Evolutionary conservation across 1,139 yeast species (phyloP).

Genomic region (Kluyveromyces sp.): DNA sequence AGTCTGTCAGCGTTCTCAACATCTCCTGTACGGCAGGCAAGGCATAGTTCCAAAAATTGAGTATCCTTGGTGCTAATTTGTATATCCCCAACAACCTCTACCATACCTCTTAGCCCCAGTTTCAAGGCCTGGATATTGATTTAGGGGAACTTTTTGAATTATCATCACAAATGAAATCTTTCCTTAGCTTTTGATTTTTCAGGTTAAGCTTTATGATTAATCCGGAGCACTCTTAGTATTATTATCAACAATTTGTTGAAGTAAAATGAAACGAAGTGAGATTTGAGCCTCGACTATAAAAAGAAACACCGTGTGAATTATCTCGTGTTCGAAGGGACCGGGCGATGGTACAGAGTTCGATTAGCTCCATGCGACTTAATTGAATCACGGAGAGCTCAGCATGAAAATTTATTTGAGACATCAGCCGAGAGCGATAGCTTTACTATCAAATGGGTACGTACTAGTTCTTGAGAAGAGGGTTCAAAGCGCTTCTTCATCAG

Average conservation of each 20-base stretch:
- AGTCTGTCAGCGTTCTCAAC: constrained; percentile 53
- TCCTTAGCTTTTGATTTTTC: too few species aligned
- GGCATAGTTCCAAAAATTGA: constrained; percentile 38
- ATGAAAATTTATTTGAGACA: constrained; percentile 14
- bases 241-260: not conserved
- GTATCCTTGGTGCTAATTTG: constrained; percentile 7
- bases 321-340: too few species aligned
- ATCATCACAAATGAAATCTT: too few species aligned
- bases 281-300: not conserved
- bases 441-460: constrained; percentile 17
- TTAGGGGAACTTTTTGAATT: too few species aligned
- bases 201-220: not conserved
- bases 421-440: constrained; percentile 14
- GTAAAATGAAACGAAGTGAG: not conserved
- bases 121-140: not conserved
- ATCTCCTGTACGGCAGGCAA: constrained; percentile 67
- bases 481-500: constrained; percentile 4
- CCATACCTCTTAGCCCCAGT: not conserved
- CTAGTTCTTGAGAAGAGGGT: constrained; percentile 14
- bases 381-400: not conserved
- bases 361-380: too few species aligned
- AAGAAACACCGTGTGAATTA: too few species aligned
- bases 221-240: not conserved
- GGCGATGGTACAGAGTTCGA: too few species aligned
- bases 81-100: not conserved